phyloP scores from a whole-genome alignment of 164 flowering plant species.

The Vitis amurensis region DNA sequence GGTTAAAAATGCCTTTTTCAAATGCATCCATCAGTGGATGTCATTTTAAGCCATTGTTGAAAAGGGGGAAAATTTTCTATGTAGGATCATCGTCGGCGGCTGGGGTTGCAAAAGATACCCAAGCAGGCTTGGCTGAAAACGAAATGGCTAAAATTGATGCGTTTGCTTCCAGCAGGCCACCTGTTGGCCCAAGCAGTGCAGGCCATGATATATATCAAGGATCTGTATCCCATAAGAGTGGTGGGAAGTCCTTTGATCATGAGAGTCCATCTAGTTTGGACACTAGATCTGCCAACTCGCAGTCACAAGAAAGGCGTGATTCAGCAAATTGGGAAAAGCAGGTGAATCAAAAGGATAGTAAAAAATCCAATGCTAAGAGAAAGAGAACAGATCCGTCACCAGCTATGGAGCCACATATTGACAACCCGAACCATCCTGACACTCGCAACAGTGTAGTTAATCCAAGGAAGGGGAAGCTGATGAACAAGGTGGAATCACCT shows the following conservation, averaged over 20 bases:
- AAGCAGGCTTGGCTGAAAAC: conserved; percentile 41
- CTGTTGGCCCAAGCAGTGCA: conserved; percentile 51
- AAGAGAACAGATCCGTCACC: conserved; percentile 58
- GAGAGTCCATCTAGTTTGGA: conserved; percentile 80
- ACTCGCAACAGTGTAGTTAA: conserved; percentile 24
- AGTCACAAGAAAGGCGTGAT: conserved; percentile 56
- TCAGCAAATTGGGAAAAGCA: conserved; percentile 41
- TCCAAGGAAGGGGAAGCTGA: conserved; percentile 47
- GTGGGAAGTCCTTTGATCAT: conserved; percentile 61
- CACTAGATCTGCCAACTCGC: conserved; percentile 71
- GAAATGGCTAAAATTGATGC: conserved; percentile 49
- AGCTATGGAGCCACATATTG: conserved; percentile 35
- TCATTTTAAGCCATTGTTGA: conserved; percentile 27
- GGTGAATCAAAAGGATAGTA: conserved; percentile 45
- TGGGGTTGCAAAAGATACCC: conserved; percentile 48
- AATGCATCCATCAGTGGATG: conserved; percentile 21
- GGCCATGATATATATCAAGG: conserved; percentile 66
- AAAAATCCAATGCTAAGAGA: conserved; percentile 52
- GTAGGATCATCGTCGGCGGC: conserved; percentile 55
- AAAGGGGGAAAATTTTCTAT: conserved; percentile 20
- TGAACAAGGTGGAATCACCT: conserved; percentile 37
- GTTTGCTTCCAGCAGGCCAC: conserved; percentile 47
- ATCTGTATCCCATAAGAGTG: conserved; percentile 52
- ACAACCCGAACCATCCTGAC: conserved; percentile 46
- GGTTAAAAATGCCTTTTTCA: conserved; percentile 8